These are phyloP conservation scores for Pichiaceae sp. DNA, from an alignment of 1,139 yeast species.

Conservation along the genomic window DNA sequence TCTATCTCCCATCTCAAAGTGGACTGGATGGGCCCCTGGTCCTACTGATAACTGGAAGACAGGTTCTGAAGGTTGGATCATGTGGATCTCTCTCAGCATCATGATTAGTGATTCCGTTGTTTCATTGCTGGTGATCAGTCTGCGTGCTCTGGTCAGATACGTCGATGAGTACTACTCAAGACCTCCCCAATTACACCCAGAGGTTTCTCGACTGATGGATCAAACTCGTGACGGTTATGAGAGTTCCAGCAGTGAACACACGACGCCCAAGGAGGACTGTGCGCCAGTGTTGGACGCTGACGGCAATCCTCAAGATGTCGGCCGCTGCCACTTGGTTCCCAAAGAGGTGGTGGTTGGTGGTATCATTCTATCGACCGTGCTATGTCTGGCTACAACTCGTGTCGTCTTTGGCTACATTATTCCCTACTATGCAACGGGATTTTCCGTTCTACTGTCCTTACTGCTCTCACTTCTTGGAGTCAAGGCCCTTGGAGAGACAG, in stretches of 20 bases:
- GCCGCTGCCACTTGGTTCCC: conserved; percentile 43
- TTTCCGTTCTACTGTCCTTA: conserved; percentile 69
- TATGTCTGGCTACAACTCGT: conserved; percentile 60
- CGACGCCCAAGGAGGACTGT: not conserved
- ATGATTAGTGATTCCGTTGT: conserved; percentile 92
- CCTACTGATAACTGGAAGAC: conserved; percentile 84
- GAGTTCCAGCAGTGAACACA: not conserved
- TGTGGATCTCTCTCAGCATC: conserved; percentile 88
- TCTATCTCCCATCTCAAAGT: conserved; percentile 69
- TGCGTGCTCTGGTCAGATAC: conserved; percentile 27
- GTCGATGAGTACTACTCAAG: not conserved
- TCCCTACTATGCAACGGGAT: conserved; percentile 60
- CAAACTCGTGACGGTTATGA: not conserved
- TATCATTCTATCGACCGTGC: conserved; percentile 49
- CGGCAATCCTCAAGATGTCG: conserved; percentile 25
- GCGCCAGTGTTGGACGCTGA: not conserved
- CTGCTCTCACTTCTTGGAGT: conserved; percentile 80
- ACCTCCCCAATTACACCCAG: not conserved
- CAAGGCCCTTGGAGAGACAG: conserved; percentile 93
- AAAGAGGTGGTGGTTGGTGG: conserved; percentile 49
- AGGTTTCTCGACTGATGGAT: not conserved
- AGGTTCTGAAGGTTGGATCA: conserved; percentile 96
- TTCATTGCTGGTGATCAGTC: conserved; percentile 60
- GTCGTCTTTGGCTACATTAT: conserved; percentile 61
- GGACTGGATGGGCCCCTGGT: conserved; percentile 81